phyloP scores from a whole-genome alignment of 2,329 filamentous ascomycete genomes.

The Parastagonospora avenae region DNA sequence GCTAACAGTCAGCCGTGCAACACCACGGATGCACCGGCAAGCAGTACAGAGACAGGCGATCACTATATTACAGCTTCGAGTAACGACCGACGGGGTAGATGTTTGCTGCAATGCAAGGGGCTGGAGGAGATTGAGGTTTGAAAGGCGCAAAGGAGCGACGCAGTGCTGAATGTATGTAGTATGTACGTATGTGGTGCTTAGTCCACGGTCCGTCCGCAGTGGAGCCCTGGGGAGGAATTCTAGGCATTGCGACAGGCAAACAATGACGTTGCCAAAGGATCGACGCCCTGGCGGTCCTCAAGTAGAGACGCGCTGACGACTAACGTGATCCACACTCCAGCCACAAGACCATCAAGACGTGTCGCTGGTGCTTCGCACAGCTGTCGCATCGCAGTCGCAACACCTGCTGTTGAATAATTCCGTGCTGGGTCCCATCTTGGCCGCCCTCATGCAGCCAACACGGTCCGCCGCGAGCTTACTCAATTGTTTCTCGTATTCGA shows the following conservation, averaged over 20 bases:
- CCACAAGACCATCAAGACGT: too few relatives aligned
- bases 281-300: background rate
- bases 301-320: background rate
- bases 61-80: background rate
- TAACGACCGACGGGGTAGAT: conserved; percentile 31
- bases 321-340: background rate
- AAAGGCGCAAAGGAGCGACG: background rate
- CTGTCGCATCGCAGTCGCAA: background rate
- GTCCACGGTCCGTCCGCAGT: background rate
- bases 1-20: conserved; percentile 31
- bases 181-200: conserved; percentile 4
- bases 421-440: background rate
- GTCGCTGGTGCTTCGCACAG: background rate
- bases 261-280: conserved; percentile 6
- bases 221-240: conserved; percentile 10
- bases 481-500: conserved; percentile 21
- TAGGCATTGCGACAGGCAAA: conserved; percentile 9
- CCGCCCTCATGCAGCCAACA: conserved; percentile 20
- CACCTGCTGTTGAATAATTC: background rate
- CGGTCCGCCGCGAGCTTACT: conserved; percentile 19
- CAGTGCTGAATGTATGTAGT: conserved; percentile 13
- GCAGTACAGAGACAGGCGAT: conserved; percentile 9
- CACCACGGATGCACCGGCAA: conserved; percentile 37
- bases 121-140: background rate
- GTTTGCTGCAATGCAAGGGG: conserved; percentile 4